These are phyloP conservation scores for Triticum timopheevii DNA, from an alignment of 176 grass and related monocot genomes.

Conservation along the genomic window DNA sequence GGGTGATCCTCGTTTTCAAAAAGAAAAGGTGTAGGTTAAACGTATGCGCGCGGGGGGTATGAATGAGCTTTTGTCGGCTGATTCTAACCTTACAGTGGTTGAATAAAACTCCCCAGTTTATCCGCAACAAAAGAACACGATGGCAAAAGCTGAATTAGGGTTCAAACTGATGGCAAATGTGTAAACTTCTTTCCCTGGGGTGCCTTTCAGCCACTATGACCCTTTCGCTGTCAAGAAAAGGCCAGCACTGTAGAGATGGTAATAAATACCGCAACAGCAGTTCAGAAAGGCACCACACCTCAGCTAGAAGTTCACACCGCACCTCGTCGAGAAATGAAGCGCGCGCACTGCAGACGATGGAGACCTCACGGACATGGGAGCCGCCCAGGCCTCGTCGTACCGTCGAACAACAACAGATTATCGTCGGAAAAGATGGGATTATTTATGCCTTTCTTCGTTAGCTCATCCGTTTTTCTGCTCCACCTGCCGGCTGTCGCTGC, in stretches of 20 bases:
- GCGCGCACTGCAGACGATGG: background rate
- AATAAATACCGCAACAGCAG: background rate
- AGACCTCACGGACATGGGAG: background rate
- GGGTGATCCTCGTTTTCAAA: too few relatives aligned
- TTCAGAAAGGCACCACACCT: background rate
- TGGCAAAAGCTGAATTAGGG: too few relatives aligned
- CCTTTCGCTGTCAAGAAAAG: background rate
- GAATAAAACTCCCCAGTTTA: too few relatives aligned
- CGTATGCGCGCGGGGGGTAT: too few relatives aligned
- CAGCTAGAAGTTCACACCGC: conserved; percentile 8
- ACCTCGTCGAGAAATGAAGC: background rate
- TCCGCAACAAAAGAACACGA: too few relatives aligned
- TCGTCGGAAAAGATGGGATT: background rate
- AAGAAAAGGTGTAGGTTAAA: too few relatives aligned
- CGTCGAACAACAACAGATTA: background rate
- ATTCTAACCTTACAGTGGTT: too few relatives aligned
- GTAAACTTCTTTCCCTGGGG: too few relatives aligned
- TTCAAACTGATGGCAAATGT: too few relatives aligned
- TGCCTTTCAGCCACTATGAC: background rate
- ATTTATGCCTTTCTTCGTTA: background rate
- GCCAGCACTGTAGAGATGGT: background rate
- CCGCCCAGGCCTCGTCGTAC: background rate
- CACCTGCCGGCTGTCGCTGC: background rate
- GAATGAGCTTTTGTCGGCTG: too few relatives aligned
- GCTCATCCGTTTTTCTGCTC: conserved; percentile 1